Evolutionary conservation across 1,139 yeast genomes (phyloP).

Genomic region (Pichia sp.): DNA sequence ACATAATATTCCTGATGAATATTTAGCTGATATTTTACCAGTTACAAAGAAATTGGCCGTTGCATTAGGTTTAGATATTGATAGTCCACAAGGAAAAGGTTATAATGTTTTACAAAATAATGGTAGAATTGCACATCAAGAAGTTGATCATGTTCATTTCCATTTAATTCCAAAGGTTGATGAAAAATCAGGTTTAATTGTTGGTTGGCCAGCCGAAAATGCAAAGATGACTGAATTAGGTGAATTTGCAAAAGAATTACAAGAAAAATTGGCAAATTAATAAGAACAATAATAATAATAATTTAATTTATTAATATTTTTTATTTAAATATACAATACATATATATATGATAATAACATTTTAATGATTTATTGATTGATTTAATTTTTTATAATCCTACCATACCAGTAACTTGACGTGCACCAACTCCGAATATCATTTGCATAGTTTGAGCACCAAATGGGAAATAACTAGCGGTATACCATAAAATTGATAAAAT

Average conservation of each 20-base stretch:
- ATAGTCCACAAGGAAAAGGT: constrained; percentile 66
- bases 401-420: constrained; percentile 64
- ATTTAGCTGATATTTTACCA: constrained; percentile 77
- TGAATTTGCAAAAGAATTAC: constrained; percentile 55
- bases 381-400: constrained; percentile 31
- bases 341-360: neutral
- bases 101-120: constrained; percentile 90
- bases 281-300: neutral
- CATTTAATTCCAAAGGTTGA: constrained; percentile 89
- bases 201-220: constrained; percentile 88
- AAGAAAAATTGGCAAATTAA: constrained; percentile 38
- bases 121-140: constrained; percentile 90
- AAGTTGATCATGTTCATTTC: constrained; percentile 92
- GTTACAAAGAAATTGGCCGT: constrained; percentile 78
- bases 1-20: constrained; percentile 89
- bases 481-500: constrained; percentile 83
- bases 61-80: constrained; percentile 56
- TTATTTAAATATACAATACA: too few species aligned
- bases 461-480: constrained; percentile 88
- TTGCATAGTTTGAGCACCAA: constrained; percentile 78
- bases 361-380: neutral
- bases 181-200: constrained; percentile 62
- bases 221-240: constrained; percentile 69
- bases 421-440: constrained; percentile 75
- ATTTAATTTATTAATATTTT: too few species aligned